phyloP scores from a whole-genome alignment of 108 stramenopile genomes.

The Nannochloropsis salina region DNA sequence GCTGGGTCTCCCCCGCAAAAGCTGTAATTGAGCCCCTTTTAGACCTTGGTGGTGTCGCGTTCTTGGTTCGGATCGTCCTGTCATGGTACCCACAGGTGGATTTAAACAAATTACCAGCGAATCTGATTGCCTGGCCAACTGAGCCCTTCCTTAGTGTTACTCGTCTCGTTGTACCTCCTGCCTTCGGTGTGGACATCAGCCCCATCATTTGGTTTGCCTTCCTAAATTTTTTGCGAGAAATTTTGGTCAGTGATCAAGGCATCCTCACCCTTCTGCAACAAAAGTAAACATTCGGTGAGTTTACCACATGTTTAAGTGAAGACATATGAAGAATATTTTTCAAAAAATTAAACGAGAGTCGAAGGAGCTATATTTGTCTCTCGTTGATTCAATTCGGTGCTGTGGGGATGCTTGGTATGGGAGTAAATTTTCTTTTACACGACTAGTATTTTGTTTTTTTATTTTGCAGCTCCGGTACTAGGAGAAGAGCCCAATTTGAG shows the following conservation, averaged over 20 bases:
- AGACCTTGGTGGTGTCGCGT: constrained; percentile 27
- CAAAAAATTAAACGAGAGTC: background rate
- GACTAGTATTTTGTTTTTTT: background rate
- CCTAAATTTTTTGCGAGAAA: constrained; percentile 85
- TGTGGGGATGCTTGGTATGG: too few species aligned
- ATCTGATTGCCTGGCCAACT: constrained; percentile 53
- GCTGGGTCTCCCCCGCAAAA: constrained; percentile 39
- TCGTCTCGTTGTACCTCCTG: constrained; percentile 44
- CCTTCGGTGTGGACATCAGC: constrained; percentile 95
- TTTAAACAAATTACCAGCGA: constrained; percentile 46
- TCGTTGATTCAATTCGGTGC: background rate
- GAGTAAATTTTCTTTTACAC: too few species aligned
- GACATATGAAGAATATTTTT: background rate
- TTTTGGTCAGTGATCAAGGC: constrained; percentile 88
- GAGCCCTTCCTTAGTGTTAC: constrained; percentile 49
- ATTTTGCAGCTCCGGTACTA: background rate
- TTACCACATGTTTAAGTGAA: background rate
- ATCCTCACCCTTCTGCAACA: constrained; percentile 67
- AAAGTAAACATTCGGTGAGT: constrained; percentile 29
- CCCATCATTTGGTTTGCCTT: constrained; percentile 89
- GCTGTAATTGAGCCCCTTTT: constrained; percentile 35
- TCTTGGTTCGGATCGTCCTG: constrained; percentile 40
- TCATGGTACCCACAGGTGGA: constrained; percentile 49
- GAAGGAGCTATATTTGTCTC: background rate
- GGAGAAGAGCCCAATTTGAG: background rate